A percentile compares a stretch with the other conserved stretches of the same genome.
Evolutionary conservation across 495 filamentous ascomycete genomes (phyloP).

Genomic region (Neurospora sp.): DNA sequence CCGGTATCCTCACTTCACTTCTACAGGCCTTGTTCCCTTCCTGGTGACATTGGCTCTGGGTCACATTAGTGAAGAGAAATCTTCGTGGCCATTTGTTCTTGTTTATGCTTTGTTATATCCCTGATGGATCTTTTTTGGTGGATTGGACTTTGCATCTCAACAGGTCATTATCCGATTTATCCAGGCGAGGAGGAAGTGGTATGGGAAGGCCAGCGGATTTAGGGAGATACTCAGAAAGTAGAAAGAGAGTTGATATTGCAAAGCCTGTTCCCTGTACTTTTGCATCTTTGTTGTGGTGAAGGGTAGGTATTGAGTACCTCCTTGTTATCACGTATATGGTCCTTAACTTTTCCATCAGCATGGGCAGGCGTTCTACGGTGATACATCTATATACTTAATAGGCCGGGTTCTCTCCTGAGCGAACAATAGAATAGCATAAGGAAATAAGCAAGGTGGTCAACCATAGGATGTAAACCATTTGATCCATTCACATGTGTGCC

Average conservation of each 20-base stretch:
- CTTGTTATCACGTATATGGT: neutral
- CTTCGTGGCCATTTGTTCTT: constrained; percentile 4
- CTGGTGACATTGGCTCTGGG: neutral
- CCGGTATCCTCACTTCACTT: neutral
- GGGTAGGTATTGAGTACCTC: neutral
- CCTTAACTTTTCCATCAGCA: neutral
- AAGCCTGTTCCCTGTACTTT: neutral
- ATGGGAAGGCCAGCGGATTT: neutral
- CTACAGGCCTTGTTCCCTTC: neutral
- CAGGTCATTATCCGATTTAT: constrained; percentile 1
- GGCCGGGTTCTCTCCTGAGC: neutral
- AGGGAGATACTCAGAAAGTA: neutral
- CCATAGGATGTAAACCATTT: neutral
- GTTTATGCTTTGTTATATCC: constrained; percentile 4
- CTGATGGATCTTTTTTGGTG: neutral
- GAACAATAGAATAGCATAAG: neutral
- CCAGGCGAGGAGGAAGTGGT: neutral
- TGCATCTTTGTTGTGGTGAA: neutral
- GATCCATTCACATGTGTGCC: neutral
- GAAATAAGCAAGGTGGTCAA: neutral
- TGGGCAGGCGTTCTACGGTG: neutral
- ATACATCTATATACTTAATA: neutral
- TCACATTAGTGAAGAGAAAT: constrained; percentile 1
- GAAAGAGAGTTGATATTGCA: neutral
- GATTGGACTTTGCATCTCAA: neutral